Evolutionary conservation across 495 filamentous ascomycete genomes (phyloP), one percentile per base, ranked within the genome.

Genomic region (Elasticomyces elasticus): DNA sequence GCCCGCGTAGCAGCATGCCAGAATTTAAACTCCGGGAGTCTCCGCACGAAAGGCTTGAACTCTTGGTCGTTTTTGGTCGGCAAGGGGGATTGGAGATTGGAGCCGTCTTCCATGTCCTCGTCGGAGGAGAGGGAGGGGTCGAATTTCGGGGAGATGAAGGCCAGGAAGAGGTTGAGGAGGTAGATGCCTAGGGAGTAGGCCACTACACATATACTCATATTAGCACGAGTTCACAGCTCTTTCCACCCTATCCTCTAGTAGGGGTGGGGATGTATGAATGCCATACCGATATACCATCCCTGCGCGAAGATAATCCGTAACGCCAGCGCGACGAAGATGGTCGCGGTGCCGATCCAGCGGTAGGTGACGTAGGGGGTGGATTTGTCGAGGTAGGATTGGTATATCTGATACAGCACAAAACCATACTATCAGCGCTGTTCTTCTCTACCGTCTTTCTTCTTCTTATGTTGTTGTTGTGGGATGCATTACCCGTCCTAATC

Each of bases 1-100:
- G 92, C 92, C 62, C 87, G 81, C 55, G 92, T 96, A 40, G 89
- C 89, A 49, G 84, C 81, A 69, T 96, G 83, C 92, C 92, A 98
- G 79, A 98, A 98, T 78, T 97, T 98, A 79, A 98, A 98, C 73
- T 98, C 92, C 23, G 92, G 92, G 22, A 98, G 81, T 41, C 92
- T 80, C 60, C 92, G 77, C 68, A 98, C 95, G 66, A 98, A 98
- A 1, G 92, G 92, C 35, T 88, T 80, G 76, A 98, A 98, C 73
- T 98, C 92, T 60, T 97, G 88, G 66, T 95, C 89, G 60, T 89
- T 80, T 73, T 94, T 95, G 33, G 88, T 95, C 9, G 92, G 92
- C 13, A 98, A 82, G 27, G 78, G 75, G 42, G 72, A 67, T 51
- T 76, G 51, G 23, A 63, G 81, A 12, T 81, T 79, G 7, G 85